Base-by-base conservation (phyloP, 305 asterid species). In the Rubia occidens region DNA sequence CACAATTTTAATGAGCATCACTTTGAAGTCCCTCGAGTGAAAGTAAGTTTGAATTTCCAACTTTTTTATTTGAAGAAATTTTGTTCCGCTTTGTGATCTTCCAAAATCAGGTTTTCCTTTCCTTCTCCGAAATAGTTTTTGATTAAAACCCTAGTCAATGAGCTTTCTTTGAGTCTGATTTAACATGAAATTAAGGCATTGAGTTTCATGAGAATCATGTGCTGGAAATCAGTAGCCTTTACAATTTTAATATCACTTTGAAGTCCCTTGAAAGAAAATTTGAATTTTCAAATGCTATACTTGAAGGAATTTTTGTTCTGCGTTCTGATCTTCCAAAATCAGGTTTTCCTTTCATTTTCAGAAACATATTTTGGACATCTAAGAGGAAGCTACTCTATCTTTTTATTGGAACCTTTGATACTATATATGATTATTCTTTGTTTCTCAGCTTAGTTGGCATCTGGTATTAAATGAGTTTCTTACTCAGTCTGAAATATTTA, bases 381-480 rank as follows among this genome's bases (percentile, higher is more conserved):
- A 26, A 61, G 11, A 62, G 4, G 47, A 40, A 5, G 17, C 39
- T 18, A n/a, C 32, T 63, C 47, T 17, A 26, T 29, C 9, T 32
- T 67, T 67, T 18, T 56, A 9, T 1, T 67, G 40, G 21, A 15
- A 8, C 18, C 61, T 3, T 47, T 60, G 32, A 67, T 43, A 3
- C 5, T 15, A 1, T 51, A 3, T 66, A 32, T 47, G 44, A 37
- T 4, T 64, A 24, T 66, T 29, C 15, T 66, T 14, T 47, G 45
- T 32, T 67, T 67, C n/a, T 17, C 2, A 17, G 29, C 21, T 11
- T 18, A 45, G 59, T 29, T 51, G 9, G 26, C 15, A 24, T 47
- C 29, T 5, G 42, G 43, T 67, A 67, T 29, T 54, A n/a, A 67
- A 51, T 47, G 60, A 54, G 14, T 67, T 53, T 47, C 17, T 66